phyloP scores from a whole-genome alignment of 306 rosid genomes.

The Castanospermum australe region DNA sequence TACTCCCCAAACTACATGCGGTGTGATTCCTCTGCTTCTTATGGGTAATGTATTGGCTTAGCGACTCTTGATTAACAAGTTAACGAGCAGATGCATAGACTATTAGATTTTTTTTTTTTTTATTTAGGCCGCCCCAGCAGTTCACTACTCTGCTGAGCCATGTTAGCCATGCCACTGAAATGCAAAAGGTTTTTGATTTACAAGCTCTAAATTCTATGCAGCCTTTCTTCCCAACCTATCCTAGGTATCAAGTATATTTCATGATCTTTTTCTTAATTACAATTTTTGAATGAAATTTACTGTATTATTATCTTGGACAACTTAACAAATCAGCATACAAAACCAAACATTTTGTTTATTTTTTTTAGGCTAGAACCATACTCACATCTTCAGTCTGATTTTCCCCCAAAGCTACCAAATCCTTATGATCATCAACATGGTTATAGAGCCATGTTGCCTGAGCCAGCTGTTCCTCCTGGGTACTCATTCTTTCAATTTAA shows the following conservation, averaged over 20 bases:
- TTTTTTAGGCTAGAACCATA: neutral
- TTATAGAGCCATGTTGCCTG: neutral
- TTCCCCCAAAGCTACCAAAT: neutral
- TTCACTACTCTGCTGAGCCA: too few relatives aligned
- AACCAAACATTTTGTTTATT: neutral
- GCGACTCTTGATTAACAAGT: neutral
- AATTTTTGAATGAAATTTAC: neutral
- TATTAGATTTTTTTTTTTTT: neutral
- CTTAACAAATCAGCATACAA: too few relatives aligned
- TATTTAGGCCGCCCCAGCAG: too few relatives aligned
- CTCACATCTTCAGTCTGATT: neutral
- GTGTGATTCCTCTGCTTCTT: neutral
- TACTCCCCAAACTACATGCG: neutral
- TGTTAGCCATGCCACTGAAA: too few relatives aligned
- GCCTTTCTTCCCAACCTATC: neutral
- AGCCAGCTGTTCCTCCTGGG: neutral
- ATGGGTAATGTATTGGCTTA: neutral
- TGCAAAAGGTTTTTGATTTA: too few relatives aligned
- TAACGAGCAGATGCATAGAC: neutral
- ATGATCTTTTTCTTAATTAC: too few relatives aligned
- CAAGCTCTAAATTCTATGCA: too few relatives aligned
- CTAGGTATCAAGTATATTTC: neutral
- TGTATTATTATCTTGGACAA: neutral
- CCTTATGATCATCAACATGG: neutral
- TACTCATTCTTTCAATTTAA: neutral